Percentiles rank a stretch among this genome's conserved stretches.
Evolutionary conservation across 768 basidiomycete species (phyloP).

Genomic region (Mycena vitilis): DNA sequence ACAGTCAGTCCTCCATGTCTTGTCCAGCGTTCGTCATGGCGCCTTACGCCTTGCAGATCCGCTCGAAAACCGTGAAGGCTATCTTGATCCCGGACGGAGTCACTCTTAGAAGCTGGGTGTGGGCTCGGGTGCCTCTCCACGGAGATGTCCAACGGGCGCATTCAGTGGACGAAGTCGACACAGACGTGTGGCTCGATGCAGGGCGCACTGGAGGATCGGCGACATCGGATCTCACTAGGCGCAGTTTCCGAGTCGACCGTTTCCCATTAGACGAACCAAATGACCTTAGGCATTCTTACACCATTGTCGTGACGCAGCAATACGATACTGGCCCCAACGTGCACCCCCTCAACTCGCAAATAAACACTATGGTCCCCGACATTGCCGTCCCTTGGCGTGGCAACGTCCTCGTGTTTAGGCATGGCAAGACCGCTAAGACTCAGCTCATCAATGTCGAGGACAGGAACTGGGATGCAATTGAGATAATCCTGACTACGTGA

Average conservation of each 20-base stretch:
- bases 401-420: not conserved
- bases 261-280: not conserved
- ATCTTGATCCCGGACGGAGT: not conserved
- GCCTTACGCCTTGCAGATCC: too few species aligned
- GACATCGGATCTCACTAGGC: not conserved
- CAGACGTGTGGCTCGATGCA: not conserved
- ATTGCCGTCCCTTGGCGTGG: not conserved
- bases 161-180: not conserved
- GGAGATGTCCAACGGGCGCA: not conserved
- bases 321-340: not conserved
- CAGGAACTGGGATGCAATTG: too few species aligned
- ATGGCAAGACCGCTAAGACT: not conserved
- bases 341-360: not conserved
- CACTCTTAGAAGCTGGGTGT: not conserved
- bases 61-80: too few species aligned
- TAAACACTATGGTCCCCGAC: not conserved
- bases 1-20: too few species aligned
- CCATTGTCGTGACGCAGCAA: not conserved
- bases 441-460: not conserved
- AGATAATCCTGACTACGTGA: too few species aligned
- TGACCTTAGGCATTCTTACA: not conserved
- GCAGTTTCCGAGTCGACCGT: not conserved
- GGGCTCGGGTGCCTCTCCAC: not conserved
- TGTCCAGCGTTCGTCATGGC: too few species aligned
- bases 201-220: not conserved